Base-by-base conservation (phyloP, 495 filamentous ascomycete genomes). In the Hypoxylon rickii region DNA sequence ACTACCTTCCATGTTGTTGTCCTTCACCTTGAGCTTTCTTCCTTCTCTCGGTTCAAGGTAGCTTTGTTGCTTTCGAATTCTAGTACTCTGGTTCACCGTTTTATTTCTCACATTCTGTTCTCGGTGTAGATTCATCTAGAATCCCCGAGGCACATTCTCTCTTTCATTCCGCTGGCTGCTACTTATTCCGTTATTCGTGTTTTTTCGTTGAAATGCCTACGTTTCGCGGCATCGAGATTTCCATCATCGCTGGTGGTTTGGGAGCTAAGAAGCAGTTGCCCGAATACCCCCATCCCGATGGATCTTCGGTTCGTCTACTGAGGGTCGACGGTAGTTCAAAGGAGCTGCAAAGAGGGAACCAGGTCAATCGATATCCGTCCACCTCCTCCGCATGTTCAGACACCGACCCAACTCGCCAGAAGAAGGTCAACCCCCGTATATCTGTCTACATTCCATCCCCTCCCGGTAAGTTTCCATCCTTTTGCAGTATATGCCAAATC, bases 211-310 rank as follows among this genome's bases (percentile, higher is more conserved):
- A 43, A 5, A 82, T 82, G 78, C 78, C 79, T 7, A 68, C 56
- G 37, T 71, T 77, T 43, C 73, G 76, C 11, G 75, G 76, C 6
- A 73, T 82, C 41, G 72, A 75, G 37, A 33, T 80, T 2, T 73
- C 67, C 12, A 59, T 79, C 16, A 59, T 65, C 26, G 60, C 69
- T 7, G 47, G 69, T 29, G 47, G 69, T 29, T 52, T 68, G n/a
- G 59, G 63, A 2, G 43, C 67, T 7, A 65, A 63, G 33, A 52
- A 22, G 7, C 54, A n/a, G n/a, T n/a, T 79, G 1, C 70, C 74
- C 18, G 79, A 83, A 48, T 81, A 75, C 47, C 73, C 76, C 8
- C 79, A 83, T 47, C 78, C 78, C 1, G 79, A 83, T 19, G 71
- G 69, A 50, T 75, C 75, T 0, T 78, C 72, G 17, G 68, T 69